Conservation (phyloP, 1,284 basidiomycete genomes). For the Cystobasidium sp. region DNA sequence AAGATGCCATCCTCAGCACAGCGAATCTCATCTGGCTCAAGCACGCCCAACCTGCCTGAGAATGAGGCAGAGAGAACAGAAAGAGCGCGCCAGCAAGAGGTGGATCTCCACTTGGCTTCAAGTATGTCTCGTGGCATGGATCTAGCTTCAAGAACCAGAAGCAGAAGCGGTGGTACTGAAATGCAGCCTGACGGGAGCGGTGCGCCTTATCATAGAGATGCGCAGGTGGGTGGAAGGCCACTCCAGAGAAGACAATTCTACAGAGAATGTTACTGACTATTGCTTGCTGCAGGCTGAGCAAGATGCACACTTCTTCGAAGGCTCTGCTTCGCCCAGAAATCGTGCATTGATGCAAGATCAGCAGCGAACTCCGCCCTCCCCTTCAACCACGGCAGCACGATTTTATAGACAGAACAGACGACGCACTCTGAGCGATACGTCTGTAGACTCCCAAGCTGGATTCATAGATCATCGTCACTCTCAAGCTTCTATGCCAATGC, state of each 20-base stretch:
- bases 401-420: slow-evolving; percentile 50
- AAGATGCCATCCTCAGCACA: slow-evolving; percentile 9
- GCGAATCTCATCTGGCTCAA: slow-evolving; percentile 35
- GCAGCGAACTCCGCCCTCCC: slow-evolving; percentile 24
- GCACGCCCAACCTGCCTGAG: slow-evolving; percentile 36
- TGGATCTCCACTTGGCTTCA: slow-evolving; percentile 39
- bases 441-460: slow-evolving; percentile 52
- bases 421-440: slow-evolving; percentile 52
- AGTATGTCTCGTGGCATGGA: slow-evolving; percentile 36
- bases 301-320: slow-evolving; percentile 44
- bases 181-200: slow-evolving; percentile 15
- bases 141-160: slow-evolving; percentile 13
- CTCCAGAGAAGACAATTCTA: background rate
- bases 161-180: slow-evolving; percentile 30
- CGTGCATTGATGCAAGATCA: slow-evolving; percentile 20
- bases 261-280: background rate
- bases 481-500: slow-evolving; percentile 40
- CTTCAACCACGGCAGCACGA: slow-evolving; percentile 38
- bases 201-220: slow-evolving; percentile 23
- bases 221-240: slow-evolving; percentile 16
- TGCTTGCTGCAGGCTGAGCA: slow-evolving; percentile 29
- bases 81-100: slow-evolving; percentile 37
- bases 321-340: slow-evolving; percentile 33
- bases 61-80: slow-evolving; percentile 35
- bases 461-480: slow-evolving; percentile 53